Evolutionary conservation across 306 rosid genomes (phyloP).

Genomic region (Citrullus mucosospermus): DNA sequence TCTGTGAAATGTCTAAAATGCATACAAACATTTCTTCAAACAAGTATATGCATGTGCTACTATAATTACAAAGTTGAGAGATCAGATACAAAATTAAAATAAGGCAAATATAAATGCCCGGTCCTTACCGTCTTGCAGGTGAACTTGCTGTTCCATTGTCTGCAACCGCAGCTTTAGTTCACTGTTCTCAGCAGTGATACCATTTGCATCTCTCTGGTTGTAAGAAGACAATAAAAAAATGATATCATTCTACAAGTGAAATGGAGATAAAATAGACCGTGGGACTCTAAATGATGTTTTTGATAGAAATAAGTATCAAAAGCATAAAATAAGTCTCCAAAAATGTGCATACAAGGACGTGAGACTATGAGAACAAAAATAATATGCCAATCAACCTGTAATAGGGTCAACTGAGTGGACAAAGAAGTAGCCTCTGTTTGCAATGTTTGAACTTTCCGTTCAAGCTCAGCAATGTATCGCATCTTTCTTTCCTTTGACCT

Average conservation of each 20-base stretch:
- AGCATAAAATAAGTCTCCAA: background rate
- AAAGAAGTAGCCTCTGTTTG: slow-evolving; percentile 93
- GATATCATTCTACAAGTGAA: background rate
- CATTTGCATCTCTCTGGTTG: slow-evolving; percentile 77
- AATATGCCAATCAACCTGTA: slow-evolving; percentile 49
- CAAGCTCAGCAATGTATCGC: slow-evolving; percentile 93
- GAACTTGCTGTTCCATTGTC: slow-evolving; percentile 97
- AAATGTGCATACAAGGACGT: background rate
- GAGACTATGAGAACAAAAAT: background rate
- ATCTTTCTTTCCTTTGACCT: slow-evolving; percentile 97
- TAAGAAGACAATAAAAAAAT: slow-evolving; percentile 7
- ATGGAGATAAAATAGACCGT: background rate
- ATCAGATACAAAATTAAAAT: background rate
- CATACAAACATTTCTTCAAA: background rate
- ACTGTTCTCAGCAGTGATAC: slow-evolving; percentile 79
- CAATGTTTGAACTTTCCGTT: slow-evolving; percentile 86
- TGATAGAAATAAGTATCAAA: no score
- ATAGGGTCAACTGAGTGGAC: slow-evolving; percentile 80
- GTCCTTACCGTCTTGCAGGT: slow-evolving; percentile 81
- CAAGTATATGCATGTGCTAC: background rate
- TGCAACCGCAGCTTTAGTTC: slow-evolving; percentile 91
- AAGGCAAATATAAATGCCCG: background rate
- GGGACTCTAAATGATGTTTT: background rate
- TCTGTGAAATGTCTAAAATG: background rate
- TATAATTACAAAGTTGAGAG: background rate